phyloP scores from a whole-genome alignment of 805 yeast species.

The Candida tallmaniae region DNA sequence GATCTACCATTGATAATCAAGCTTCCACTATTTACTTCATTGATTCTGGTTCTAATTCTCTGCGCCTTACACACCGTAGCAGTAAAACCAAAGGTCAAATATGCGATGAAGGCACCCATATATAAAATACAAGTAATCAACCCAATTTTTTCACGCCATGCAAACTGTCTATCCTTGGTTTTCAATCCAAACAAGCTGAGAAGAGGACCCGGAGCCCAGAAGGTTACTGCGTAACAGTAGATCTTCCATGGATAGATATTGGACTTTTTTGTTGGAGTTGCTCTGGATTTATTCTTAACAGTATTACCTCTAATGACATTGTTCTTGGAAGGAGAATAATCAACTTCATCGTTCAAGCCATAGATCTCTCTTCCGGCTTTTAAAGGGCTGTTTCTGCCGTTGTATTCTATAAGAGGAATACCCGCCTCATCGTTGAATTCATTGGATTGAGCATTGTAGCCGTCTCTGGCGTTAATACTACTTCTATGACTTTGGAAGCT shows the following conservation, averaged over 20 bases:
- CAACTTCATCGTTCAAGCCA: slow-evolving; percentile 58
- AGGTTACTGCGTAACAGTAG: slow-evolving; percentile 77
- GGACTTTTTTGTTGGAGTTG: slow-evolving; percentile 12
- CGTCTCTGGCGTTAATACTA: not conserved
- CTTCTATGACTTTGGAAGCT: slow-evolving; percentile 12
- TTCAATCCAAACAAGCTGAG: slow-evolving; percentile 71
- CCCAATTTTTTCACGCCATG: slow-evolving; percentile 96
- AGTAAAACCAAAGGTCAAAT: slow-evolving; percentile 87
- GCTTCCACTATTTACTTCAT: slow-evolving; percentile 55
- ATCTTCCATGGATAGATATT: slow-evolving; percentile 63
- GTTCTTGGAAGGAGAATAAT: slow-evolving; percentile 23
- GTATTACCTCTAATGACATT: slow-evolving; percentile 17
- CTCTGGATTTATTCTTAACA: slow-evolving; percentile 11
- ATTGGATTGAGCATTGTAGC: not conserved
- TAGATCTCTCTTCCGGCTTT: slow-evolving; percentile 46
- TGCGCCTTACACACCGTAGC: slow-evolving; percentile 63
- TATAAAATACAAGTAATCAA: slow-evolving; percentile 68
- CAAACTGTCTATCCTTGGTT: slow-evolving; percentile 78
- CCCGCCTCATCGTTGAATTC: slow-evolving; percentile 27
- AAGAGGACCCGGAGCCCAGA: slow-evolving; percentile 86
- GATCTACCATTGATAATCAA: slow-evolving; percentile 81
- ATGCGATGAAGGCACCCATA: slow-evolving; percentile 78
- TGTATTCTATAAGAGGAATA: slow-evolving; percentile 40
- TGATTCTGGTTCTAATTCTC: slow-evolving; percentile 48
- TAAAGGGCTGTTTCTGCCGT: slow-evolving; percentile 7